phyloP scores from a whole-genome alignment of 164 flowering plant genomes.

The Warburgia ugandensis region DNA sequence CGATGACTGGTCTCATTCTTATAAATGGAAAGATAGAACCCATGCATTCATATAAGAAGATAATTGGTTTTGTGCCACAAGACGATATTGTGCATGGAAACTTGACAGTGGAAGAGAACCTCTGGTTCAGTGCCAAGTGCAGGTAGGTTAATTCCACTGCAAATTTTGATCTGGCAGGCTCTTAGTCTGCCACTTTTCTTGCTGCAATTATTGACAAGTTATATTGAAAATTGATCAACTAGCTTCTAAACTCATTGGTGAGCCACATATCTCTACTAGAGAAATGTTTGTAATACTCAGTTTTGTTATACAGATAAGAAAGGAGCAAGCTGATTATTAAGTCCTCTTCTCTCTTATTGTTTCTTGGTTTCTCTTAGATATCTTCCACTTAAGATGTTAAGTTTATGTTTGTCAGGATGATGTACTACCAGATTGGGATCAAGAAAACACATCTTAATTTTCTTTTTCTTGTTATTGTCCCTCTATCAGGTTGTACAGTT shows the following conservation, averaged over 20 bases:
- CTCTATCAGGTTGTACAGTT: too few species aligned
- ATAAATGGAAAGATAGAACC: conserved; percentile 76
- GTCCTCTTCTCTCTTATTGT: not conserved
- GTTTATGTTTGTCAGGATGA: conserved; percentile 1
- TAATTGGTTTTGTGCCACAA: conserved; percentile 96
- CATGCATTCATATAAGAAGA: conserved; percentile 78
- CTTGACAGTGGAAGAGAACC: conserved; percentile 95
- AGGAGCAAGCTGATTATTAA: not conserved
- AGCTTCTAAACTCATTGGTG: too few species aligned
- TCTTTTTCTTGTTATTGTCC: too few species aligned
- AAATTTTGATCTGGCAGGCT: not conserved
- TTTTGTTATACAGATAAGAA: too few species aligned
- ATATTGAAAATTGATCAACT: not conserved
- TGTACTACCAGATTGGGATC: not conserved
- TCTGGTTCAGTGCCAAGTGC: conserved; percentile 93
- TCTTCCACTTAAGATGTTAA: too few species aligned
- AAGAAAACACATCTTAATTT: not conserved
- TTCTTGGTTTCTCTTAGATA: not conserved
- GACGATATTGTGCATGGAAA: conserved; percentile 99
- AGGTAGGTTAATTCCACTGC: conserved; percentile 39
- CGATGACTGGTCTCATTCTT: conserved; percentile 57
- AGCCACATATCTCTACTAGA: too few species aligned
- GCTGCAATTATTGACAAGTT: not conserved
- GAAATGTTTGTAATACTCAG: too few species aligned
- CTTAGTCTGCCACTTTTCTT: not conserved